Evolutionary conservation across 2,329 filamentous ascomycete genomes (phyloP).

Genomic region (Trichophyton mentagrophytes): DNA sequence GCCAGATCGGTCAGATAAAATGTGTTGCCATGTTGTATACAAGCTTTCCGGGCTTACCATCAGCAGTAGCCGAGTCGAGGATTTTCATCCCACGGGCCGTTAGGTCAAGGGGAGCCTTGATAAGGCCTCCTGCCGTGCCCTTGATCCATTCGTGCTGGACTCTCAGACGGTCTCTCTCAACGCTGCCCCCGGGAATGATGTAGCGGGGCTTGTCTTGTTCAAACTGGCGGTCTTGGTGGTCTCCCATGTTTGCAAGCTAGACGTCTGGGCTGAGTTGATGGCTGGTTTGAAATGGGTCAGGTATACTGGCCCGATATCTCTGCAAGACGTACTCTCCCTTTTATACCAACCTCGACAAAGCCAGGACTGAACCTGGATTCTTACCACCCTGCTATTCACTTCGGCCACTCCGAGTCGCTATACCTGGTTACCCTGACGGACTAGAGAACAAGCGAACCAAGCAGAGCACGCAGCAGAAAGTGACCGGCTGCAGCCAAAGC

Average conservation of each 20-base stretch:
- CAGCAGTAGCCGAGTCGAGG: background rate
- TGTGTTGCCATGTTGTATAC: background rate
- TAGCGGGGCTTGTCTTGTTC: slow-evolving; percentile 1
- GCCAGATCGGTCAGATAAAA: background rate
- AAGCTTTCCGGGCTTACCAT: background rate
- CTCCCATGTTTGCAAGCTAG: background rate
- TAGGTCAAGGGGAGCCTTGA: slow-evolving; percentile 1
- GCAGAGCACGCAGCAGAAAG: too few relatives aligned
- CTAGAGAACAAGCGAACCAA: too few relatives aligned
- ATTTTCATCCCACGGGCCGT: background rate
- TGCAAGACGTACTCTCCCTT: background rate
- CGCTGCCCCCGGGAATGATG: background rate
- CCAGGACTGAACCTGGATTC: too few relatives aligned
- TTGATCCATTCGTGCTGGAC: slow-evolving; percentile 6
- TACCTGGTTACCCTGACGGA: too few relatives aligned
- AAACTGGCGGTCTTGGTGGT: background rate
- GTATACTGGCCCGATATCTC: background rate
- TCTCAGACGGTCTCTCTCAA: slow-evolving; percentile 5
- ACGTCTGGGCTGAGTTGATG: too few relatives aligned
- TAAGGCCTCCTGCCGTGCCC: slow-evolving; percentile 3
- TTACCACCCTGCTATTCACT: too few relatives aligned
- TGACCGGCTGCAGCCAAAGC: too few relatives aligned
- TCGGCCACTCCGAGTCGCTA: too few relatives aligned
- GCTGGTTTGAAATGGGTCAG: background rate
- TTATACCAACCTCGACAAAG: background rate